Conservation (phyloP, 495 filamentous ascomycete species). For the Geopyxis carbonaria region DNA sequence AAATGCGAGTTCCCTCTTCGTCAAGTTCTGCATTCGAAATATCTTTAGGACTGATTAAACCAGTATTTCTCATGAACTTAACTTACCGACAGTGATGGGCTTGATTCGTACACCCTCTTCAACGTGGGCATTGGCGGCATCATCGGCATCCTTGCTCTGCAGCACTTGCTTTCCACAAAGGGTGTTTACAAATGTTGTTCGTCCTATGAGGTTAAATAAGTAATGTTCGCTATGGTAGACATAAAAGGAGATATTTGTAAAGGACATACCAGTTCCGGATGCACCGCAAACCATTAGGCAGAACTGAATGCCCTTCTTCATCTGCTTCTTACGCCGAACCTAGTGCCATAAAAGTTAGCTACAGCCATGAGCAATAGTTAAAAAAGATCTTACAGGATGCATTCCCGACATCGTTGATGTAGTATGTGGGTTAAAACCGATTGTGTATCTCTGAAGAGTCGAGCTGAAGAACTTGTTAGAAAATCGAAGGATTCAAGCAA, state of each 20-base stretch:
- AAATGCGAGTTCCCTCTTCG: slow-evolving; percentile 95
- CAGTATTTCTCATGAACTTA: slow-evolving; percentile 3
- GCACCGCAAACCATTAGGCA: slow-evolving; percentile 99
- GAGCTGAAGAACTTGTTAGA: too few species aligned
- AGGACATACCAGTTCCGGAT: slow-evolving; percentile 75
- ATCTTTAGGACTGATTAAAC: slow-evolving; percentile 8
- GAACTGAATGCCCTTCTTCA: slow-evolving; percentile 99
- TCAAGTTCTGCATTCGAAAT: slow-evolving; percentile 54
- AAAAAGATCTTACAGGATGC: slow-evolving; percentile 11
- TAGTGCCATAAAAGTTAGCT: slow-evolving; percentile 27
- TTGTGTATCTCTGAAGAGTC: too few species aligned
- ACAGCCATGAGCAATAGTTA: too few species aligned
- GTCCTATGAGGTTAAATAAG: slow-evolving; percentile 40
- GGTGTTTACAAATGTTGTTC: slow-evolving; percentile 98
- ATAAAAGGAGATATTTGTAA: background rate
- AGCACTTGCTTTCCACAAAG: slow-evolving; percentile 92
- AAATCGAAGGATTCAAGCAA: too few species aligned
- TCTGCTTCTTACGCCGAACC: slow-evolving; percentile 99
- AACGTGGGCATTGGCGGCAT: slow-evolving; percentile 69
- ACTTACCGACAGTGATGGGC: slow-evolving; percentile 80
- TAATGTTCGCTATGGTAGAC: slow-evolving; percentile 16
- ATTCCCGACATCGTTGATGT: slow-evolving; percentile 8
- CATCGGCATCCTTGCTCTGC: slow-evolving; percentile 73
- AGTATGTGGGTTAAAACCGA: too few species aligned
- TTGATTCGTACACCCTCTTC: slow-evolving; percentile 97